These are phyloP conservation scores for Cercospora sesami DNA, from an alignment of 2,329 filamentous ascomycete genomes.

Conservation along the genomic window DNA sequence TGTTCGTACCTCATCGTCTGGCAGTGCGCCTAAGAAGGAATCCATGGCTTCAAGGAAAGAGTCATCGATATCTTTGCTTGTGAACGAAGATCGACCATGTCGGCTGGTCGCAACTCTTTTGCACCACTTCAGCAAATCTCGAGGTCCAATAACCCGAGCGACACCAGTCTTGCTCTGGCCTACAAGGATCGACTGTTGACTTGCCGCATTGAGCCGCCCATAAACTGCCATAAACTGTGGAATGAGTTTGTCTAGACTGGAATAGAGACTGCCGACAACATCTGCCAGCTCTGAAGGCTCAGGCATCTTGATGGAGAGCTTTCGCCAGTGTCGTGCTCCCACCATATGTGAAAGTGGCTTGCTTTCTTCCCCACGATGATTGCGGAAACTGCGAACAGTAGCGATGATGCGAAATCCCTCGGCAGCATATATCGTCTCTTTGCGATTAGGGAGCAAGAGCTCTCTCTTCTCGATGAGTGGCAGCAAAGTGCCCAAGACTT, in stretches of 20 bases:
- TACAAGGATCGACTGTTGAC: conserved; percentile 43
- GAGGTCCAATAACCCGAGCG: conserved; percentile 64
- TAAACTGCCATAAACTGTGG: conserved; percentile 60
- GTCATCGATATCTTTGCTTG: conserved; percentile 70
- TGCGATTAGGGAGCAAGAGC: conserved; percentile 82
- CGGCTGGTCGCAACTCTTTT: conserved; percentile 70
- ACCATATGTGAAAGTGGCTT: conserved; percentile 69
- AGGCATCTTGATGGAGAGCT: conserved; percentile 68
- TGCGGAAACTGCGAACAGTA: conserved; percentile 72
- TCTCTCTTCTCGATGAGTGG: conserved; percentile 92
- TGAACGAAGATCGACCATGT: conserved; percentile 60
- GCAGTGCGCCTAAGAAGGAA: conserved; percentile 82
- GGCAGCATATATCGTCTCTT: conserved; percentile 79
- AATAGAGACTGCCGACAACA: conserved; percentile 70
- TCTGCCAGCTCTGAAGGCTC: conserved; percentile 68
- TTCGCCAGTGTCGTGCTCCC: conserved; percentile 82
- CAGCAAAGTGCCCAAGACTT: conserved; percentile 88
- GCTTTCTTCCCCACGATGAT: conserved; percentile 69
- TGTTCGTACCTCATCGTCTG: conserved; percentile 61
- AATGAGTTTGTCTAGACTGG: conserved; percentile 62
- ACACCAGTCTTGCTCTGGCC: conserved; percentile 55
- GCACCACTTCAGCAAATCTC: conserved; percentile 92
- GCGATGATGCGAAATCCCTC: conserved; percentile 88
- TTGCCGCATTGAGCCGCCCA: conserved; percentile 44
- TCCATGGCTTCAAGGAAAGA: conserved; percentile 94